Conservation (phyloP, 257 asterid genomes). For the Hygrophila difformis region DNA sequence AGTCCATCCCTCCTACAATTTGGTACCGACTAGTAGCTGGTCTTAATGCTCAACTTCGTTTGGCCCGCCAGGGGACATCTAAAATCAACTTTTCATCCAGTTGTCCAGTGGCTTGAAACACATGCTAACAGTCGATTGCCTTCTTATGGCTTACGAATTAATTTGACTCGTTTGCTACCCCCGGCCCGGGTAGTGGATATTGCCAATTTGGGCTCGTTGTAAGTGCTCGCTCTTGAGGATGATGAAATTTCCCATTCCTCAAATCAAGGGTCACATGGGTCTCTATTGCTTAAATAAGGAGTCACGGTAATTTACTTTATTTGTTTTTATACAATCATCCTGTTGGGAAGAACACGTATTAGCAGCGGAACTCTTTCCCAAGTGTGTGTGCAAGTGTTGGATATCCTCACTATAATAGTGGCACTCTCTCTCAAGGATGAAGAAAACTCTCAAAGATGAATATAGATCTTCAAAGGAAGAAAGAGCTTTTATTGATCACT, state of each 20-base stretch:
- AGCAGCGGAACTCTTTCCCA: too few species aligned
- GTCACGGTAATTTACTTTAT: constrained; percentile 35
- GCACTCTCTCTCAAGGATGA: too few species aligned
- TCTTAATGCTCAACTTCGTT: constrained; percentile 83
- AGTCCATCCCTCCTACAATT: constrained; percentile 82
- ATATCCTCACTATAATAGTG: too few species aligned
- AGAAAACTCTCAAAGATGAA: too few species aligned
- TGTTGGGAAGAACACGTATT: too few species aligned
- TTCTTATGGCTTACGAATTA: constrained; percentile 47
- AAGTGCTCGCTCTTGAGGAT: constrained; percentile 40
- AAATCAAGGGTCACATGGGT: constrained; percentile 34
- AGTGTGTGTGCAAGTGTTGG: too few species aligned
- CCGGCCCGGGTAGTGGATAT: constrained; percentile 64
- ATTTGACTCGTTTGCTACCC: constrained; percentile 60
- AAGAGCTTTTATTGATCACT: too few species aligned
- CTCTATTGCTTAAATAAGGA: constrained; percentile 36
- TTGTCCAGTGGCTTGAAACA: constrained; percentile 71
- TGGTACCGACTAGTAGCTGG: constrained; percentile 91
- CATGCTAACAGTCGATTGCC: constrained; percentile 63
- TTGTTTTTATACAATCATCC: constrained; percentile 8
- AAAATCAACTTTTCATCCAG: constrained; percentile 52
- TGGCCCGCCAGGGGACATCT: constrained; percentile 73
- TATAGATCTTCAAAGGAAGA: too few species aligned
- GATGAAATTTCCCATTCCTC: constrained; percentile 37
- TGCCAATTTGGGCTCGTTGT: constrained; percentile 71